Evolutionary conservation across 805 yeast genomes (phyloP).

Genomic region (Pichia californica): DNA sequence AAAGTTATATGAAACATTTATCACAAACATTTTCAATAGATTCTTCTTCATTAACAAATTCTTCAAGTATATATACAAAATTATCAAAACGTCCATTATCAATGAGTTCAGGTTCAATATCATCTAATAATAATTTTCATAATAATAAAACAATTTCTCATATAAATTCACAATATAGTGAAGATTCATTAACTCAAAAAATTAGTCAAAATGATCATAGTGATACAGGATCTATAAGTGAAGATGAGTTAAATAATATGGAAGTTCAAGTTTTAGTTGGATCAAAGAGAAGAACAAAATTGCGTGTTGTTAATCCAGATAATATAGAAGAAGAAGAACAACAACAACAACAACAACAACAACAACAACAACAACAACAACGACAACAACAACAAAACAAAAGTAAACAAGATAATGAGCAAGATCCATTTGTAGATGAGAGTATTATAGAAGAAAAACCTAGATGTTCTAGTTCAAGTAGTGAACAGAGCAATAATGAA

Average conservation of each 20-base stretch:
- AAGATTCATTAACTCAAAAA: too few relatives aligned
- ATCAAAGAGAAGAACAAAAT: conserved; percentile 52
- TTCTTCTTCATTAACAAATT: background rate
- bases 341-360: too few relatives aligned
- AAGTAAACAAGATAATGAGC: too few relatives aligned
- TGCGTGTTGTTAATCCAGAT: conserved; percentile 62
- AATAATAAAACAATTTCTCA: too few relatives aligned
- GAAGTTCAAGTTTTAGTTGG: conserved; percentile 72
- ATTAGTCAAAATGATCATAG: too few relatives aligned
- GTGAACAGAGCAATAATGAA: conserved; percentile 2
- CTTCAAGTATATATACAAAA: background rate
- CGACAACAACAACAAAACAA: too few relatives aligned
- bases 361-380: too few relatives aligned
- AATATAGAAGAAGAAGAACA: background rate
- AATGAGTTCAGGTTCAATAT: background rate
- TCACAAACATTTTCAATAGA: conserved; percentile 1
- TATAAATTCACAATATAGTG: too few relatives aligned
- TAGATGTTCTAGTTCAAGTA: conserved; percentile 12
- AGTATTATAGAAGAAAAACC: background rate
- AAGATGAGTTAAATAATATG: conserved; percentile 39
- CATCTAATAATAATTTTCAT: background rate
- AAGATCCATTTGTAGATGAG: conserved; percentile 2
- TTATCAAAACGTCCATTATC: conserved; percentile 3
- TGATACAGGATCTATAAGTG: conserved; percentile 11
- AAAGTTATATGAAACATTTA: conserved; percentile 4